Evolutionary conservation across 345 rosid species (phyloP).

Genomic region (Arabidopsis thaliana): TAIR10.1 NC_003071.7:16319001-16319500

Average conservation of each 20-base stretch:
- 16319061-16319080: conserved; percentile 9
- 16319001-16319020: not conserved
- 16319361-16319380: not conserved
- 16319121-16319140: conserved; percentile 31
- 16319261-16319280: conserved; percentile 7
- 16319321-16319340: conserved; percentile 22
- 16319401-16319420: not conserved
- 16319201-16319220: conserved; percentile 31
- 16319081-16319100: conserved; percentile 12
- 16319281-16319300: conserved; percentile 35
- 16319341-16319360: not conserved
- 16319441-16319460: conserved; percentile 5
- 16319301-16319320: conserved; percentile 8
- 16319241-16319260: conserved; percentile 16
- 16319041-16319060: not conserved
- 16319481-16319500: too few relatives aligned
- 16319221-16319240: conserved; percentile 23
- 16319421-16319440: not conserved
- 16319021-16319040: conserved; percentile 5
- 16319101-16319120: conserved; percentile 30
- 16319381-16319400: not conserved
- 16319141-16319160: conserved; percentile 36
- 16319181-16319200: conserved; percentile 24
- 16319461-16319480: conserved; percentile 23
- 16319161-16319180: conserved; percentile 1